Conservation (phyloP, 2,329 filamentous ascomycete genomes). For the Zelopaecilomyces penicillatus region DNA sequence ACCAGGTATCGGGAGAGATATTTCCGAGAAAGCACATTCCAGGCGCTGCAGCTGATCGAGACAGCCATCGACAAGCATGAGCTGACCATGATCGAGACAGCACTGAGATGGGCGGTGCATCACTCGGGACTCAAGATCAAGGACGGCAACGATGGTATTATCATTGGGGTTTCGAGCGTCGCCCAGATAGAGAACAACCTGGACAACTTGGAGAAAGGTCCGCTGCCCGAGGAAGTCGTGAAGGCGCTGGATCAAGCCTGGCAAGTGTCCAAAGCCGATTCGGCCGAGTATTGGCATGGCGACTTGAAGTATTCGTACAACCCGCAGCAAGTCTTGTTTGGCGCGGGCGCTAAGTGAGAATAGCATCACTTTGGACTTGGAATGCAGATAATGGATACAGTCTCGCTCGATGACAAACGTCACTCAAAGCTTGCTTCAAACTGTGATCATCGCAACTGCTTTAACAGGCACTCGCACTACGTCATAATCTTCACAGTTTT, state of each 20-base stretch:
- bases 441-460: too few relatives aligned
- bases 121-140: conserved; percentile 53
- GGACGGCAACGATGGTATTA: conserved; percentile 48
- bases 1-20: conserved; percentile 58
- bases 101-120: conserved; percentile 64
- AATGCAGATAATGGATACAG: not conserved
- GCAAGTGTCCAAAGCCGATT: conserved; percentile 55
- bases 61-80: conserved; percentile 58
- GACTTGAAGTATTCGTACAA: conserved; percentile 61
- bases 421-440: too few relatives aligned
- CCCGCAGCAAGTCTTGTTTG: conserved; percentile 52
- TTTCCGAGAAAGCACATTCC: conserved; percentile 56
- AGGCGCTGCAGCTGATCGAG: conserved; percentile 62
- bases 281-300: conserved; percentile 45
- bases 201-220: conserved; percentile 55
- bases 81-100: conserved; percentile 62
- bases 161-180: conserved; percentile 51
- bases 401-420: not conserved
- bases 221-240: conserved; percentile 68
- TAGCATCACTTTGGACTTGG: too few relatives aligned
- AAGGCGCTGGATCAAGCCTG: conserved; percentile 70
- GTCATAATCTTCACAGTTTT: too few relatives aligned
- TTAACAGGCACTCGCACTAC: too few relatives aligned
- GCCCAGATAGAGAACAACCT: conserved; percentile 52
- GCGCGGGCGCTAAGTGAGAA: conserved; percentile 31